Evolutionary conservation across 208 protist species (phyloP).

Genomic region (Trichomonas tenax): DNA sequence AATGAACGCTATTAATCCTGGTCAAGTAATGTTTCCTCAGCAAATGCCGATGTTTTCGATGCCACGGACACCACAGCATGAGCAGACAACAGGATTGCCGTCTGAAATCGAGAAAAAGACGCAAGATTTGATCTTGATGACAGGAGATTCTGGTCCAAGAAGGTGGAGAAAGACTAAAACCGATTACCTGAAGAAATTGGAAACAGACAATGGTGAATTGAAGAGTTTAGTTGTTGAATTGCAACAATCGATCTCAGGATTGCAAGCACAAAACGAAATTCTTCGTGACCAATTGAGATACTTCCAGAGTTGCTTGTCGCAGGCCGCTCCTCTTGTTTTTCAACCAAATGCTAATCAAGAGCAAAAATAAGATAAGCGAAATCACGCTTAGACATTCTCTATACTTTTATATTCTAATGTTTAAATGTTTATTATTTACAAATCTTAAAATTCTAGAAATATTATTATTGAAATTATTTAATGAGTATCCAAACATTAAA

Average conservation of each 20-base stretch:
- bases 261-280: constrained; percentile 17
- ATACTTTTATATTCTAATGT: no score
- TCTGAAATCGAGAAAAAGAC: not conserved
- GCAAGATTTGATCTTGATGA: constrained; percentile 9
- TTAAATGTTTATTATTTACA: no score
- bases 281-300: not conserved
- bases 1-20: no score
- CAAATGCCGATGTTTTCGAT: not conserved
- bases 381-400: no score
- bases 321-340: not conserved
- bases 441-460: no score
- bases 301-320: not conserved
- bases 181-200: not conserved
- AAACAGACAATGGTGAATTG: not conserved
- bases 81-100: not conserved
- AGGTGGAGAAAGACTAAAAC: not conserved
- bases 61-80: not conserved
- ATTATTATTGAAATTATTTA: no score
- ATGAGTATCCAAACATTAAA: no score
- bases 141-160: not conserved
- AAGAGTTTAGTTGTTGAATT: not conserved
- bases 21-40: not conserved
- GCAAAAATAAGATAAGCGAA: not conserved
- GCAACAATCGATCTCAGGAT: not conserved
- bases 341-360: not conserved